Percentiles rank a stretch among this genome's conserved stretches.
These are phyloP conservation scores for Psilocybe subaeruginosa DNA, from an alignment of 768 basidiomycete genomes.

Conservation along the genomic window DNA sequence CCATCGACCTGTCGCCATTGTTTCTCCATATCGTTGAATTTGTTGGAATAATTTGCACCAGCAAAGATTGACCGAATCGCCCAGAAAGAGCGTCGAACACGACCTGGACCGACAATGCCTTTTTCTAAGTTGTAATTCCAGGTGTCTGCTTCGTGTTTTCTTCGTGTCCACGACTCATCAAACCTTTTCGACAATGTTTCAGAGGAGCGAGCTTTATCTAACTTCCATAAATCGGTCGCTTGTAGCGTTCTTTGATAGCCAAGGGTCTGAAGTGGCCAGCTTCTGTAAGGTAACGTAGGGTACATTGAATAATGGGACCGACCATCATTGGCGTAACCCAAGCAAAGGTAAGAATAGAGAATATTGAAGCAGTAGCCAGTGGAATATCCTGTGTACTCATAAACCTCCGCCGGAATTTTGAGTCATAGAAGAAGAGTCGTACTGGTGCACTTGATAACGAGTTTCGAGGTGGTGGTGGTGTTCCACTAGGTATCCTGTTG, in stretches of 20 bases:
- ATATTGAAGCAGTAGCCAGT: constrained; percentile 54
- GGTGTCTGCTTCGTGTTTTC: constrained; percentile 49
- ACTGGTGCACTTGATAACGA: constrained; percentile 61
- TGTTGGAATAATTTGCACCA: constrained; percentile 27
- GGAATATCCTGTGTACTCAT: constrained; percentile 49
- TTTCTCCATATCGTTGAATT: constrained; percentile 34
- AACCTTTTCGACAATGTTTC: constrained; percentile 53
- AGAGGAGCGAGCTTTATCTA: constrained; percentile 54
- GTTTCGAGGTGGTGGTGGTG: constrained; percentile 57
- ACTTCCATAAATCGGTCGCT: constrained; percentile 74
- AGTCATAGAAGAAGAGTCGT: constrained; percentile 6
- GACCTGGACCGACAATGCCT: constrained; percentile 46
- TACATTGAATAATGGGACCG: not conserved
- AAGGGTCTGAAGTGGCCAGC: constrained; percentile 38
- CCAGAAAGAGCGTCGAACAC: constrained; percentile 44
- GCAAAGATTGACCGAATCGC: constrained; percentile 30
- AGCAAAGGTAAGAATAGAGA: constrained; percentile 63
- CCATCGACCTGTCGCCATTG: constrained; percentile 50
- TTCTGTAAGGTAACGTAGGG: not conserved
- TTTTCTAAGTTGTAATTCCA: constrained; percentile 56
- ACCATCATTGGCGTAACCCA: constrained; percentile 71
- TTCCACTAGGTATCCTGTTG: constrained; percentile 58
- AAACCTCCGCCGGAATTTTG: not conserved
- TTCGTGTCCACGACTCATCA: constrained; percentile 54
- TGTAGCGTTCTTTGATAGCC: constrained; percentile 77